A percentile compares a stretch with the other conserved stretches of the same genome.
Evolutionary conservation across 345 rosid genomes (phyloP).

Genomic region (Syzygium jambos): DNA sequence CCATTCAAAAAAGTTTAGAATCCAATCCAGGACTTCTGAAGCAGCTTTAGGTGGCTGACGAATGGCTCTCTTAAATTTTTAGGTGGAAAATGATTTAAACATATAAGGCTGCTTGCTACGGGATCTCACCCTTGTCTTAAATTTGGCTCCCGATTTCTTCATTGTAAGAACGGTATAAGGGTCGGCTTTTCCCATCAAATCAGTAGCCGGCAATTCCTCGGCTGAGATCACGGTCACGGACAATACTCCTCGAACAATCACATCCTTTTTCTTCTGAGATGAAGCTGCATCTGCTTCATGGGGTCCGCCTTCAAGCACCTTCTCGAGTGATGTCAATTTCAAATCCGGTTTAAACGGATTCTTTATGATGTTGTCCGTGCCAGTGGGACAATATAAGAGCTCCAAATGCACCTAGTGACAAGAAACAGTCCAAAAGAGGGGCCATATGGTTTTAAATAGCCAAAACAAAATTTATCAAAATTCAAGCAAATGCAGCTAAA

Average conservation of each 20-base stretch:
- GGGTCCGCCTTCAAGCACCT: conserved; percentile 38
- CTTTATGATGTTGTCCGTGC: conserved; percentile 42
- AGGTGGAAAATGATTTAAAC: background rate
- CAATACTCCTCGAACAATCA: conserved; percentile 82
- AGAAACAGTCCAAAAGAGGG: background rate
- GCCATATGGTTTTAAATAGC: background rate
- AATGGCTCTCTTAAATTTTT: background rate
- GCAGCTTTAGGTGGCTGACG: background rate
- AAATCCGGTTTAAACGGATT: conserved; percentile 45
- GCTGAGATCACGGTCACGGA: conserved; percentile 66
- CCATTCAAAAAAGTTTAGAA: background rate
- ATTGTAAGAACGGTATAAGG: conserved; percentile 62
- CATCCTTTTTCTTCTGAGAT: conserved; percentile 36
- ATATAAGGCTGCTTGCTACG: background rate
- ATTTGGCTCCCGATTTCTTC: conserved; percentile 64
- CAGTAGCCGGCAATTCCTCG: conserved; percentile 63
- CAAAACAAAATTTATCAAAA: background rate
- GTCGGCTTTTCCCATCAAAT: conserved; percentile 76
- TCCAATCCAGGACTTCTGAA: background rate
- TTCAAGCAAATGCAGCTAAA: background rate
- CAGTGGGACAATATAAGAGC: conserved; percentile 62
- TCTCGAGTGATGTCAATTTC: conserved; percentile 71
- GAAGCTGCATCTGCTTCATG: conserved; percentile 14
- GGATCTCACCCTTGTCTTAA: conserved; percentile 64
- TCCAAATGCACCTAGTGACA: conserved; percentile 70